These are phyloP conservation scores for Neurospora sp. DNA, from an alignment of 495 filamentous ascomycete species.

Conservation along the genomic window DNA sequence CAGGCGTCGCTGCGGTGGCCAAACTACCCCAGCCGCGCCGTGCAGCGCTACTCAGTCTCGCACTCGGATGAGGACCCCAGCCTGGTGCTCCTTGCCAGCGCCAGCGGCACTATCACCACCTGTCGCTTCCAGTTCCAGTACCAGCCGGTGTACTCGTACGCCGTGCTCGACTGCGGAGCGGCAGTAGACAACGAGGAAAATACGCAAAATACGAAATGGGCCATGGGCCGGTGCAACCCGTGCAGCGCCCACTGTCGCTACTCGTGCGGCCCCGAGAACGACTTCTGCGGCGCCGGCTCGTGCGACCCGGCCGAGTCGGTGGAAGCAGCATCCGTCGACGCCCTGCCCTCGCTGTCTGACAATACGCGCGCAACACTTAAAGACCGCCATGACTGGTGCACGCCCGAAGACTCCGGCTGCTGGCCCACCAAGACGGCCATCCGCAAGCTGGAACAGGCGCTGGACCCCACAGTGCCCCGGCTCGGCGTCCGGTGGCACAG, in stretches of 20 bases:
- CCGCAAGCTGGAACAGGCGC: not conserved
- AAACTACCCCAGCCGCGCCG: conserved; percentile 1
- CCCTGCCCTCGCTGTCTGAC: not conserved
- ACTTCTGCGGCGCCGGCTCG: not conserved
- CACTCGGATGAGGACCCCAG: not conserved
- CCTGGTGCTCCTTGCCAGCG: not conserved
- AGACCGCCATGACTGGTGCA: not conserved
- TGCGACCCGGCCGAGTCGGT: not conserved
- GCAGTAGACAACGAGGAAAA: not conserved
- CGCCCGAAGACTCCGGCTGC: conserved; percentile 1
- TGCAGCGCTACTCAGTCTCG: conserved; percentile 1
- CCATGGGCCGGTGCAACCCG: conserved; percentile 2
- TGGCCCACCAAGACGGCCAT: conserved; percentile 2
- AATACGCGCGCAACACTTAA: not conserved
- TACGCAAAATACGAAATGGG: not conserved
- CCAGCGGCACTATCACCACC: conserved; percentile 2
- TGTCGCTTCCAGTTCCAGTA: conserved; percentile 1
- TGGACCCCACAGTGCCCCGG: not conserved
- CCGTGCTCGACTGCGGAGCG: conserved; percentile 1
- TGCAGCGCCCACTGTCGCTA: conserved; percentile 1
- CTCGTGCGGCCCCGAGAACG: not conserved
- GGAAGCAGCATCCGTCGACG: not conserved
- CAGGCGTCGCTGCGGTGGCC: not conserved
- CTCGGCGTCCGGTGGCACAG: not conserved
- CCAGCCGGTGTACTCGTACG: conserved; percentile 1